phyloP scores from a whole-genome alignment of 2,329 filamentous ascomycete genomes.

The Trichoderma oligosporum region DNA sequence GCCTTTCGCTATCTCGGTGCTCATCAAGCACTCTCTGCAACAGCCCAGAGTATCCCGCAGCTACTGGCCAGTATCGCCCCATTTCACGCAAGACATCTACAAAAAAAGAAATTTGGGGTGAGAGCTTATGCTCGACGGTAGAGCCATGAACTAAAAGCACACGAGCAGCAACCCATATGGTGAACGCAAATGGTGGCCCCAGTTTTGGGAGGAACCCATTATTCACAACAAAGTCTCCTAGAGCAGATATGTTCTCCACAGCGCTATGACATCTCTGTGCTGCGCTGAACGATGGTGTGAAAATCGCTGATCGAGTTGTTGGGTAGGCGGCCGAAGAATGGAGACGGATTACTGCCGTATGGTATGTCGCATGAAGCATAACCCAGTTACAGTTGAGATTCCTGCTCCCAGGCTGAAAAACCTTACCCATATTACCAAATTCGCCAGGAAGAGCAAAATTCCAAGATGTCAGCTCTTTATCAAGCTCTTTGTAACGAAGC shows the following conservation, averaged over 20 bases:
- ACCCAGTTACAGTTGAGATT: conserved; percentile 78
- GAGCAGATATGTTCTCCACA: conserved; percentile 74
- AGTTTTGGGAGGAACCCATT: conserved; percentile 74
- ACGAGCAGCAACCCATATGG: conserved; percentile 85
- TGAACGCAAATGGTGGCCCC: conserved; percentile 87
- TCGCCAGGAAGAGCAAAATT: conserved; percentile 78
- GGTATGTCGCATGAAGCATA: conserved; percentile 86
- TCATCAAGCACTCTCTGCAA: conserved; percentile 82
- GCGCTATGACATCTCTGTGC: conserved; percentile 78
- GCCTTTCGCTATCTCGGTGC: conserved; percentile 72
- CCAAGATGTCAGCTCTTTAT: conserved; percentile 75
- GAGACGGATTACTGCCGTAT: conserved; percentile 83
- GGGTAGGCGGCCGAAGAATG: conserved; percentile 93
- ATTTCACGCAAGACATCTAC: conserved; percentile 78
- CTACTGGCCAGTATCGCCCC: conserved; percentile 81
- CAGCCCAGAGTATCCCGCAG: conserved; percentile 73
- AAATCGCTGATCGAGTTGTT: conserved; percentile 81
- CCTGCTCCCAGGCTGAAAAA: conserved; percentile 69
- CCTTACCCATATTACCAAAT: conserved; percentile 76
- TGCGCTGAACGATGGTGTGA: conserved; percentile 82
- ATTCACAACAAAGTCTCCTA: conserved; percentile 73
- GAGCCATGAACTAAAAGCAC: conserved; percentile 85
- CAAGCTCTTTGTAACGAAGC: conserved; percentile 77
- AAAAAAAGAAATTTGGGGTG: conserved; percentile 74
- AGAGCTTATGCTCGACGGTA: conserved; percentile 79